phyloP scores from a whole-genome alignment of 2,329 filamentous ascomycete species.

The Alternaria conjuncta region DNA sequence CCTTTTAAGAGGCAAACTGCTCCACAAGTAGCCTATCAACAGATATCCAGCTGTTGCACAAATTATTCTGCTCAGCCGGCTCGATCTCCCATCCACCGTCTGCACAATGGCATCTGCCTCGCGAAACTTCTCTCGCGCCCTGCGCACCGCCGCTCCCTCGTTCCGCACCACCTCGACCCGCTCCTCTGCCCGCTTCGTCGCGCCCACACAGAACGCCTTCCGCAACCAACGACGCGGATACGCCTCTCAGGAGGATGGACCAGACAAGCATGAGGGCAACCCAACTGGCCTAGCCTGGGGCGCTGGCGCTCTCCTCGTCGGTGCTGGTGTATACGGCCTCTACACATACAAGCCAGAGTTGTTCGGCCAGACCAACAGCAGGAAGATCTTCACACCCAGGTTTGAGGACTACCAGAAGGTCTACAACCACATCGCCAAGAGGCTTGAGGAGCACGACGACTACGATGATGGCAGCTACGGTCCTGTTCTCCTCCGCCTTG shows the following conservation, averaged over 20 bases:
- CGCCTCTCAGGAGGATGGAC: constrained; percentile 64
- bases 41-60: not conserved
- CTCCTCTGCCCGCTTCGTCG: constrained; percentile 61
- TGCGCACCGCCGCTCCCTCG: constrained; percentile 48
- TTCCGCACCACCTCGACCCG: constrained; percentile 66
- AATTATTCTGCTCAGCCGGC: not conserved
- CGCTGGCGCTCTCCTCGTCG: constrained; percentile 38
- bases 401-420: constrained; percentile 94
- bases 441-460: constrained; percentile 86
- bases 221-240: constrained; percentile 82
- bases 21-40: constrained; percentile 7
- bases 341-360: constrained; percentile 64
- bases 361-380: constrained; percentile 42
- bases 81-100: constrained; percentile 1
- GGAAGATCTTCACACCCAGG: constrained; percentile 70
- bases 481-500: constrained; percentile 86
- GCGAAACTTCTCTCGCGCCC: constrained; percentile 49
- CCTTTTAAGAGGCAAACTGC: not conserved
- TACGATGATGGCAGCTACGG: constrained; percentile 98
- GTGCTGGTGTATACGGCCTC: constrained; percentile 40
- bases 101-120: constrained; percentile 44
- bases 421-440: constrained; percentile 83
- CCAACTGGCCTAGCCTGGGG: constrained; percentile 49
- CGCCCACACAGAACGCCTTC: constrained; percentile 69
- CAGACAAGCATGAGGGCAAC: constrained; percentile 57